Evolutionary conservation across 140 eudicot species (phyloP).

Genomic region (Stevia rebaudiana): DNA sequence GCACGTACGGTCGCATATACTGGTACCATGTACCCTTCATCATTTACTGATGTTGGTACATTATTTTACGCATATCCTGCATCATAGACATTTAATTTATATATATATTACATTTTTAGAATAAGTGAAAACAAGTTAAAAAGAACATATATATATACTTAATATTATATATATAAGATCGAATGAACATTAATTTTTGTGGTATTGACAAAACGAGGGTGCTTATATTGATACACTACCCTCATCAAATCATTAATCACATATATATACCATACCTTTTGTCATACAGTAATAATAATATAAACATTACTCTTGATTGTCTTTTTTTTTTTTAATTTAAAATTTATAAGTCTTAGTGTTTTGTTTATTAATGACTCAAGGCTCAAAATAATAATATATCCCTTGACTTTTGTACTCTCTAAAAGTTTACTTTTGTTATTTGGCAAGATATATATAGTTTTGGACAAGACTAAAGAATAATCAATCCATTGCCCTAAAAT

Average conservation of each 20-base stretch:
- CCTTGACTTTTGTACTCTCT: not conserved
- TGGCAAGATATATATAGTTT: not conserved
- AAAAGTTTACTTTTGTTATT: not conserved
- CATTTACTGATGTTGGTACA: conserved; percentile 27
- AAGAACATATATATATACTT: not conserved
- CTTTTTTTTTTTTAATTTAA: too few species aligned
- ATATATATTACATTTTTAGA: not conserved
- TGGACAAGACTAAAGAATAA: not conserved
- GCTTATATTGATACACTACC: too few species aligned
- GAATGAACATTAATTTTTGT: not conserved
- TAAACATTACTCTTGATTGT: too few species aligned
- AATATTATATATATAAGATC: not conserved
- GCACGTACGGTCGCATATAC: conserved; percentile 17
- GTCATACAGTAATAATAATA: too few species aligned
- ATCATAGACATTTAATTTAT: conserved; percentile 17
- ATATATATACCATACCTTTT: too few species aligned
- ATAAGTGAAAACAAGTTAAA: conserved; percentile 10
- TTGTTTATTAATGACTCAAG: too few species aligned
- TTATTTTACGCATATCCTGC: conserved; percentile 17
- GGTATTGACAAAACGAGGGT: not conserved
- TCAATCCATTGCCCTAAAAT: not conserved
- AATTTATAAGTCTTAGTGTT: too few species aligned
- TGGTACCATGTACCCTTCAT: conserved; percentile 22
- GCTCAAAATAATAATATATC: not conserved
- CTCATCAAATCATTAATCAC: too few species aligned